Base-by-base conservation (phyloP, 2,329 filamentous ascomycete species). In the Coniochaeta pulveracea region DNA sequence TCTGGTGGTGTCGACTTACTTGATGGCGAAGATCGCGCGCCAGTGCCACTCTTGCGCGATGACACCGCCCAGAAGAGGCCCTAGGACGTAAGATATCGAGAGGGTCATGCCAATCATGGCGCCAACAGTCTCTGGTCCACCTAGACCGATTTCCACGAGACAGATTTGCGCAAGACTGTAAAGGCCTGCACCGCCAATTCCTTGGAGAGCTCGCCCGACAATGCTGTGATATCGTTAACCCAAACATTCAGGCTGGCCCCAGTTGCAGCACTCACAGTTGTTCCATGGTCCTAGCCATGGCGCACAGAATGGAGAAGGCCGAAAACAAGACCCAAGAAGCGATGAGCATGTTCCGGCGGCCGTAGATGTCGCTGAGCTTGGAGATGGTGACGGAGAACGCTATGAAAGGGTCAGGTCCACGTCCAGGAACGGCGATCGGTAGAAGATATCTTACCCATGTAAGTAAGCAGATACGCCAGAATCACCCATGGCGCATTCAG, bases 21-120 rank as follows among this genome's bases (percentile, higher is more conserved):
- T 78, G 48, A 76, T 66, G 48, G 69, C 69, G 48, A 77, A 77
- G 24, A 77, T 60, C 58, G 70, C 73, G 33, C 66, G 58, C 73
- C 73, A 78, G 26, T 57, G 60, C 12, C 62, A 60, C 2, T 60
- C 51, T n/a, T 66, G 57, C 1, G 69, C 64, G 15, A 78, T 66
- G 3, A 63, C 54, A 2, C 72, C 73, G 4, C 72, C 73, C 4
- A 77, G 50, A 3, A 77, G 49, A 1, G 73, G 71, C 0, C 73
- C 73, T 1, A 77, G 55, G 4, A 77, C 61, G 41, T 74, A 74
- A 0, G 72, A 67, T 10, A 71, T 52, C 2, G 70, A 68, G 5
- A 76, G 60, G 3, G 69, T 74, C 21, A 65, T 57, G 6, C 70
- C 71, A 10, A 75, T 58, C 43, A 72, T 54, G 17, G 65, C 66